phyloP scores from a whole-genome alignment of 768 basidiomycete species.

The Suillus plorans region DNA sequence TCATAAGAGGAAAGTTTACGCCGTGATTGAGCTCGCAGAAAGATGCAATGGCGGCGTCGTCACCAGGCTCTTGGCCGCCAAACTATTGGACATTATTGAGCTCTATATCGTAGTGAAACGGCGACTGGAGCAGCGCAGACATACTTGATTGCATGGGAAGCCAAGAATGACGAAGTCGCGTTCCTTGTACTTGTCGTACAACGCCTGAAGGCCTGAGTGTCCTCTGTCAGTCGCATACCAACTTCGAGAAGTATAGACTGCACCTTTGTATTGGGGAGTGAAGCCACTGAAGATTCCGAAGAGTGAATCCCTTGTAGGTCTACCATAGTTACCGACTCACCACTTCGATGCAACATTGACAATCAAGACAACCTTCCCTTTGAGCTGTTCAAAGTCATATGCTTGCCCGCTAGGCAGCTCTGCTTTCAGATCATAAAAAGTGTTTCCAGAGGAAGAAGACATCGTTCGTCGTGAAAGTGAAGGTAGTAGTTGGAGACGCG shows the following conservation, averaged over 20 bases:
- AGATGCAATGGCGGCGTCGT: conserved; percentile 68
- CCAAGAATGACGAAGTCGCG: conserved; percentile 77
- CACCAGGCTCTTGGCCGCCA: conserved; percentile 81
- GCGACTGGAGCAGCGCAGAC: neutral
- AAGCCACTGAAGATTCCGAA: conserved; percentile 57
- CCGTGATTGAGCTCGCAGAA: conserved; percentile 85
- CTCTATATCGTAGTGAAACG: neutral
- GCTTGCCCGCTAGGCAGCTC: conserved; percentile 53
- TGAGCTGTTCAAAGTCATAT: conserved; percentile 66
- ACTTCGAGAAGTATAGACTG: conserved; percentile 2
- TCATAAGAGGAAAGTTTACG: conserved; percentile 88
- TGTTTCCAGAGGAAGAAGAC: conserved; percentile 22
- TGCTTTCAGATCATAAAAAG: conserved; percentile 71
- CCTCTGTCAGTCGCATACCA: neutral
- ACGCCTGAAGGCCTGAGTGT: conserved; percentile 64
- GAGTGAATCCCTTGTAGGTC: conserved; percentile 1
- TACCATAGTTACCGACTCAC: conserved; percentile 23
- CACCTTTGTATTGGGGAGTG: conserved; percentile 77
- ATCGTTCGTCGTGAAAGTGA: conserved; percentile 18
- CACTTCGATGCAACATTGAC: conserved; percentile 80
- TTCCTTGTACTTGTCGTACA: conserved; percentile 82
- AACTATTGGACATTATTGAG: conserved; percentile 48
- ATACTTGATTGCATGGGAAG: conserved; percentile 89
- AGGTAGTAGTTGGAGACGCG: neutral
- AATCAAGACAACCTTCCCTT: conserved; percentile 75